Percentiles rank a stretch among this genome's conserved stretches.
Conservation (phyloP, 2,329 filamentous ascomycete genomes). For the Apiospora sp. region DNA sequence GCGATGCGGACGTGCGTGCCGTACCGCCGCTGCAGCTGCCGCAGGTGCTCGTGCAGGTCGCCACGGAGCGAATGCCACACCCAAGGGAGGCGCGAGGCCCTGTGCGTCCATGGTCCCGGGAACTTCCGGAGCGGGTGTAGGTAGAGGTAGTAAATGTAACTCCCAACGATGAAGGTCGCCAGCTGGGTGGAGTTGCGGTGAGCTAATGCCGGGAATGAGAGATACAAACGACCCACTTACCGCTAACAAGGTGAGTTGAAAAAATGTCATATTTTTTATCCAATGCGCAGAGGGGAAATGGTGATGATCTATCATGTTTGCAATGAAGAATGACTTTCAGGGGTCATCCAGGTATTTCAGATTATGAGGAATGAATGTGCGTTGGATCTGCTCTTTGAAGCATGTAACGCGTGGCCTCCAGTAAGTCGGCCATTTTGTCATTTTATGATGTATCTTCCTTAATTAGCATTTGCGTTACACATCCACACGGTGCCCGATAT, state of each 20-base stretch:
- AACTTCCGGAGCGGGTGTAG: constrained; percentile 36
- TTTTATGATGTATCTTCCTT: no score
- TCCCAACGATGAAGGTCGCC: neutral
- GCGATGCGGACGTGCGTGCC: constrained; percentile 49
- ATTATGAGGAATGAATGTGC: neutral
- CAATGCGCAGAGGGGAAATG: neutral
- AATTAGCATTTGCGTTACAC: no score
- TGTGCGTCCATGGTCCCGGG: constrained; percentile 34
- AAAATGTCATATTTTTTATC: neutral
- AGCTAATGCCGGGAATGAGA: neutral
- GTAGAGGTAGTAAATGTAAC: constrained; percentile 32
- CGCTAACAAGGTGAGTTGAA: no score
- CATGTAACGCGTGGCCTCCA: no score
- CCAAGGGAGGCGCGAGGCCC: constrained; percentile 26
- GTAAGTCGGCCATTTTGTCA: no score
- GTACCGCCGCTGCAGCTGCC: constrained; percentile 43
- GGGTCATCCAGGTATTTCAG: neutral
- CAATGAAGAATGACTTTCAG: neutral
- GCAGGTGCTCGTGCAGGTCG: constrained; percentile 29
- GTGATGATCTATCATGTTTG: neutral
- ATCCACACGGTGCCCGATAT: no score
- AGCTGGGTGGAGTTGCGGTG: neutral
- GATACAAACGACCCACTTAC: neutral
- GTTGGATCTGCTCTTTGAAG: no score
- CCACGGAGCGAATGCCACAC: constrained; percentile 27